phyloP scores from a whole-genome alignment of 345 rosid species.

The Bruguiera parviflora region DNA sequence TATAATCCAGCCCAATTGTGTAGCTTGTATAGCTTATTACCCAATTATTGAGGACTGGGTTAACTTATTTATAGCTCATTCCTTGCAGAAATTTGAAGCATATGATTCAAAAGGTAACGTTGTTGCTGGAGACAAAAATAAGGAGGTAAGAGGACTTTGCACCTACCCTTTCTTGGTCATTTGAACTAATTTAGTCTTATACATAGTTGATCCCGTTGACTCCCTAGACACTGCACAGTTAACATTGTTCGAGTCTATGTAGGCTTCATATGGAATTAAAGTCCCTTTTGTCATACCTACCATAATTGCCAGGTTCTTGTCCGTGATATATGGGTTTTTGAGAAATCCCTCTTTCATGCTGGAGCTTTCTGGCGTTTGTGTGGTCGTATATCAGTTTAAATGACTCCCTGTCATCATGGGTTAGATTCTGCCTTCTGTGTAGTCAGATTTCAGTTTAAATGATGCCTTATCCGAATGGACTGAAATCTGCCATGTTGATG shows the following conservation, averaged over 20 bases:
- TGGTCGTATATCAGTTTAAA: slow-evolving; percentile 56
- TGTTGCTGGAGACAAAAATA: slow-evolving; percentile 75
- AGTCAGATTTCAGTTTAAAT: slow-evolving; percentile 56
- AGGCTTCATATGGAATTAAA: too few species aligned
- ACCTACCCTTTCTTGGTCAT: background rate
- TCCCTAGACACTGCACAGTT: too few species aligned
- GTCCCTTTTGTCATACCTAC: background rate
- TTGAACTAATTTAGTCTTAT: background rate
- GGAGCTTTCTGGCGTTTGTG: slow-evolving; percentile 93
- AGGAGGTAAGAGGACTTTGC: slow-evolving; percentile 53
- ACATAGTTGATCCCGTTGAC: too few species aligned
- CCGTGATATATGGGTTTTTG: slow-evolving; percentile 90
- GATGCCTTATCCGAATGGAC: background rate
- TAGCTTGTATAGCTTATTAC: too few species aligned
- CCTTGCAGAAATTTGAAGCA: slow-evolving; percentile 87
- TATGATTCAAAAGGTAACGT: slow-evolving; percentile 70
- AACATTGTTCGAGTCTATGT: background rate
- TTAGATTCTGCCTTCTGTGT: slow-evolving; percentile 69
- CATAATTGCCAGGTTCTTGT: slow-evolving; percentile 61
- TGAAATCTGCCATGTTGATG: slow-evolving; percentile 4
- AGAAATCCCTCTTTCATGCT: slow-evolving; percentile 84
- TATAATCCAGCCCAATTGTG: too few species aligned
- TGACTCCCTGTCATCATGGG: background rate
- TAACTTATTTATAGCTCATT: slow-evolving; percentile 6
- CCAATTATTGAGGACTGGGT: background rate